These are phyloP conservation scores for Malassezia globosa DNA, from an alignment of 1,284 basidiomycete species.

Conservation along the genomic window DNA sequence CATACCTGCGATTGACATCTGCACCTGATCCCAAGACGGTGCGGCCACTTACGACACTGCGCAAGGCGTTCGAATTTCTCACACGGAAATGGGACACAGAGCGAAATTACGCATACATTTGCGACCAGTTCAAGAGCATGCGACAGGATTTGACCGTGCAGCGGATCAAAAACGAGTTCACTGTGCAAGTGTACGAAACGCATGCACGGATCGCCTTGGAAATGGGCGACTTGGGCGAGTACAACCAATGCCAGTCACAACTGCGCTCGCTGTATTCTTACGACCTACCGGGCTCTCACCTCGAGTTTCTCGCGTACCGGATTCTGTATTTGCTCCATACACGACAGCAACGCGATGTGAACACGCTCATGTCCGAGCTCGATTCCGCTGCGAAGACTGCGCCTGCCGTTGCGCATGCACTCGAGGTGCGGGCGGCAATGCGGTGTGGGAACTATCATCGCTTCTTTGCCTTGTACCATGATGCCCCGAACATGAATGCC, in stretches of 20 bases:
- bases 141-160: conserved; percentile 98
- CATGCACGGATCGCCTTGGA: conserved; percentile 94
- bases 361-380: conserved; percentile 88
- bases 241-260: conserved; percentile 92
- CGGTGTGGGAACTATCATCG: conserved; percentile 87
- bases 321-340: conserved; percentile 93
- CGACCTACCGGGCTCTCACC: conserved; percentile 74
- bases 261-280: conserved; percentile 82
- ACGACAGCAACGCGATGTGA: conserved; percentile 89
- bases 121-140: conserved; percentile 94
- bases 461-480: conserved; percentile 72
- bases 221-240: conserved; percentile 95
- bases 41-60: conserved; percentile 71
- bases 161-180: conserved; percentile 97
- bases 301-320: conserved; percentile 94
- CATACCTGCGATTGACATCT: conserved; percentile 85
- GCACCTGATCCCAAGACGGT: conserved; percentile 91
- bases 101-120: conserved; percentile 78
- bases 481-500: conserved; percentile 89
- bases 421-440: conserved; percentile 73
- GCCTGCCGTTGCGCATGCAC: conserved; percentile 71
- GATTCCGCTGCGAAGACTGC: conserved; percentile 74
- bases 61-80: conserved; percentile 72
- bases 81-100: conserved; percentile 80
- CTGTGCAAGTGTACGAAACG: conserved; percentile 92